Conservation (phyloP, 1,284 basidiomycete genomes). For the Stereum hirsutum region DNA sequence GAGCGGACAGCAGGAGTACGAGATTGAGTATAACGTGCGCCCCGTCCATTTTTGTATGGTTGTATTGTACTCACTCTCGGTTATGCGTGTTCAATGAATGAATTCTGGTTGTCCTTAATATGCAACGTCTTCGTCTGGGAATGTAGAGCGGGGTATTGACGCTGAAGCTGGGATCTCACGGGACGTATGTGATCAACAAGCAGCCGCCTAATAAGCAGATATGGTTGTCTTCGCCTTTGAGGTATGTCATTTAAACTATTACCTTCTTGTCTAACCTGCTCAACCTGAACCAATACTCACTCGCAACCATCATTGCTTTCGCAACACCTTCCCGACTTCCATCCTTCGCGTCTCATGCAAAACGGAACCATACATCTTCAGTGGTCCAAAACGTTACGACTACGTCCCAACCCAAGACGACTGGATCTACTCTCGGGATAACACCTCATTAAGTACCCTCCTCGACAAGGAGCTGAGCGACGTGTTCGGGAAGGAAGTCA, state of each 20-base stretch:
- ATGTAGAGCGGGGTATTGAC: conserved; percentile 84
- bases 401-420: conserved; percentile 43
- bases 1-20: conserved; percentile 48
- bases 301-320: no score
- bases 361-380: conserved; percentile 18
- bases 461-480: conserved; percentile 58
- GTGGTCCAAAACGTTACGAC: conserved; percentile 88
- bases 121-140: no score
- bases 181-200: conserved; percentile 99
- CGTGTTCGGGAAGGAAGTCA: conserved; percentile 14
- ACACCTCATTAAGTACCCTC: conserved; percentile 50
- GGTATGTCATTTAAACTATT: conserved; percentile 35
- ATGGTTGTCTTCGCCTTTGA: conserved; percentile 90
- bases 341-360: background rate
- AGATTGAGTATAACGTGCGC: conserved; percentile 93
- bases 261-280: no score
- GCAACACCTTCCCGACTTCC: no score
- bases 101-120: no score
- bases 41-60: background rate
- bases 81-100: no score
- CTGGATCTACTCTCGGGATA: conserved; percentile 78
- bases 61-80: conserved; percentile 6
- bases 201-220: conserved; percentile 99
- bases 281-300: no score
- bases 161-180: conserved; percentile 70